Evolutionary conservation across 306 rosid species (phyloP).

Genomic region (Cucurbita maxima): DNA sequence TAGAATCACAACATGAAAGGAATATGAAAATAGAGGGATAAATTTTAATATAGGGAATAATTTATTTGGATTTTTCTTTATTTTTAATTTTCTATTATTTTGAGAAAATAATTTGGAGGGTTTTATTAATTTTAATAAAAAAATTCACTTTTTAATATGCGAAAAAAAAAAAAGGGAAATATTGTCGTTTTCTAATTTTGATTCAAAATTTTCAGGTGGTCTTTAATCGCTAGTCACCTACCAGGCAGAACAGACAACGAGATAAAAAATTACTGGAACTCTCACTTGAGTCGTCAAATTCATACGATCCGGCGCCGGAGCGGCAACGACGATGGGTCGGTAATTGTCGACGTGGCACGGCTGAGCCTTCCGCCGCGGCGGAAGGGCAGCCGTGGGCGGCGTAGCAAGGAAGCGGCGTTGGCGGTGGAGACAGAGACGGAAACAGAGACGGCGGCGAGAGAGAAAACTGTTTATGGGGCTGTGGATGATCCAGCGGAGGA

Average conservation of each 20-base stretch:
- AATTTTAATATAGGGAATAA: too few relatives aligned
- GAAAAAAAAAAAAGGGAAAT: too few relatives aligned
- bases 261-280: conserved; percentile 86
- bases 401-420: background rate
- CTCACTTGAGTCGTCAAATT: conserved; percentile 55
- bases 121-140: too few relatives aligned
- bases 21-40: too few relatives aligned
- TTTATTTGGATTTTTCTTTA: too few relatives aligned
- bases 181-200: too few relatives aligned
- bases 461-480: background rate
- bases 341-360: conserved; percentile 8
- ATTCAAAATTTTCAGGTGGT: conserved; percentile 26
- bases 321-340: background rate
- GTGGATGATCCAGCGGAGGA: background rate
- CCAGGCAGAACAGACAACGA: conserved; percentile 93
- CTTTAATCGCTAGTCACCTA: conserved; percentile 62
- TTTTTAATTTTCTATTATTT: too few relatives aligned
- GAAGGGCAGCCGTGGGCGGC: background rate
- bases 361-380: background rate
- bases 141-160: too few relatives aligned
- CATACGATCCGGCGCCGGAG: conserved; percentile 21
- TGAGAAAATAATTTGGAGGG: too few relatives aligned
- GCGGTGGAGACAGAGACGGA: conserved; percentile 11
- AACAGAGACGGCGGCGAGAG: conserved; percentile 1
- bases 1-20: background rate